These are phyloP conservation scores for Oryza punctata DNA, from an alignment of 176 grass and related monocot species.

Conservation along the genomic window DNA sequence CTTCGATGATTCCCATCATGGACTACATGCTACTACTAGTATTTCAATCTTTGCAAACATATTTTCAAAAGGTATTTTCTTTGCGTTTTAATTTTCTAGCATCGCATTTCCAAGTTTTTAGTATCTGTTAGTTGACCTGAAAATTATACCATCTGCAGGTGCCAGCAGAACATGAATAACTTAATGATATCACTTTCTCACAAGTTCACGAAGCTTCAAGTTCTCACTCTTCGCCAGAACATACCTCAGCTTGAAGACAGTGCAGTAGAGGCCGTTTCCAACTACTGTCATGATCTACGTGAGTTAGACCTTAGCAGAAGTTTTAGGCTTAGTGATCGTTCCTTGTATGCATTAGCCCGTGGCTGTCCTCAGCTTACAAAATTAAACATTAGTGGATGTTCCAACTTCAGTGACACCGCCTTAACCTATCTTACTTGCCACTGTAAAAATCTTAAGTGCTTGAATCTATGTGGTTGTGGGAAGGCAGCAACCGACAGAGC, in stretches of 20 bases:
- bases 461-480: conserved; percentile 87
- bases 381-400: conserved; percentile 87
- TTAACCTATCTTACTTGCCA: conserved; percentile 60
- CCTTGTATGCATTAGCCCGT: conserved; percentile 68
- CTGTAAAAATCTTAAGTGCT: conserved; percentile 65
- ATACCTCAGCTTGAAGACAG: conserved; percentile 81
- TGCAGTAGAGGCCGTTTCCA: conserved; percentile 74
- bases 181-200: conserved; percentile 61
- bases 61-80: background rate
- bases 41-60: background rate
- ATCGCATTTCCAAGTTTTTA: background rate
- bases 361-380: conserved; percentile 66
- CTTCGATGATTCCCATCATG: background rate
- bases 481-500: conserved; percentile 64
- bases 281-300: conserved; percentile 67
- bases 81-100: too few relatives aligned
- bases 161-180: conserved; percentile 70
- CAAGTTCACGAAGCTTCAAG: conserved; percentile 81
- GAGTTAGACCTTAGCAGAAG: conserved; percentile 89
- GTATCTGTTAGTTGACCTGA: background rate
- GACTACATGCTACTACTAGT: background rate
- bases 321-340: conserved; percentile 67
- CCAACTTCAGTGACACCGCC: conserved; percentile 76
- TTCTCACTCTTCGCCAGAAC: conserved; percentile 70
- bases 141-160: conserved; percentile 51